Percentiles rank a stretch among this genome's conserved stretches.
These are phyloP conservation scores for Salvia hispanica DNA, from an alignment of 257 asterid species.

Conservation along the genomic window DNA sequence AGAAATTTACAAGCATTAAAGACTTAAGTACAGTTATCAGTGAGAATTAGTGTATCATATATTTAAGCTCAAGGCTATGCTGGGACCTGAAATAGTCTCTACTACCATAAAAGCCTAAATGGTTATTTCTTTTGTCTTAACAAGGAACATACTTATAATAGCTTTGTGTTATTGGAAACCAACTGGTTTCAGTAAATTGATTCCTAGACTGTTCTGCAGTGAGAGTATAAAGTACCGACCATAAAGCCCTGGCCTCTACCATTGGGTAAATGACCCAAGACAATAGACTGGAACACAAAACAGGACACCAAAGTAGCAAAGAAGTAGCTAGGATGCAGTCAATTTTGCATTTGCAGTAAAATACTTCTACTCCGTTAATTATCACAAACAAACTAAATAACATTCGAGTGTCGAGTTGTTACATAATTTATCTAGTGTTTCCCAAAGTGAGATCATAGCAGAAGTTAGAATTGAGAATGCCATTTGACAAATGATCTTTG, in stretches of 20 bases:
- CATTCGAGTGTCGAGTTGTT: not conserved
- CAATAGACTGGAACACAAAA: conserved; percentile 2
- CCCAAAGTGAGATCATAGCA: conserved; percentile 1
- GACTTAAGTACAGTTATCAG: conserved; percentile 12
- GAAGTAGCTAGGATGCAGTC: not conserved
- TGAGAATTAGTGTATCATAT: conserved; percentile 2
- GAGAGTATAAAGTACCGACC: conserved; percentile 4
- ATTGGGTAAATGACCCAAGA: conserved; percentile 20
- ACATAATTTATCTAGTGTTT: not conserved
- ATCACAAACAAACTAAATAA: not conserved
- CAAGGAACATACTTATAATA: conserved; percentile 5
- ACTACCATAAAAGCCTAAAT: not conserved
- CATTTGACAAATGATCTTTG: not conserved
- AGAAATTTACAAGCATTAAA: conserved; percentile 6
- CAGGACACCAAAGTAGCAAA: not conserved
- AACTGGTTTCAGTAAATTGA: not conserved
- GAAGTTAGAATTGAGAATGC: not conserved
- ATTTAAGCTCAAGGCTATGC: conserved; percentile 15
- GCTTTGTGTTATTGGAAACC: conserved; percentile 1
- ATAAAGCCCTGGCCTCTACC: not conserved
- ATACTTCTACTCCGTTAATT: not conserved
- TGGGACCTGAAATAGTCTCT: conserved; percentile 11
- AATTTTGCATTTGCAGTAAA: not conserved
- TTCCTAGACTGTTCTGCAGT: not conserved
- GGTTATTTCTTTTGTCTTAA: conserved; percentile 11